Percentiles rank a stretch among this genome's conserved stretches.
phyloP scores from a whole-genome alignment of 768 basidiomycete species.

The Chalciporus sphaerocephalus region DNA sequence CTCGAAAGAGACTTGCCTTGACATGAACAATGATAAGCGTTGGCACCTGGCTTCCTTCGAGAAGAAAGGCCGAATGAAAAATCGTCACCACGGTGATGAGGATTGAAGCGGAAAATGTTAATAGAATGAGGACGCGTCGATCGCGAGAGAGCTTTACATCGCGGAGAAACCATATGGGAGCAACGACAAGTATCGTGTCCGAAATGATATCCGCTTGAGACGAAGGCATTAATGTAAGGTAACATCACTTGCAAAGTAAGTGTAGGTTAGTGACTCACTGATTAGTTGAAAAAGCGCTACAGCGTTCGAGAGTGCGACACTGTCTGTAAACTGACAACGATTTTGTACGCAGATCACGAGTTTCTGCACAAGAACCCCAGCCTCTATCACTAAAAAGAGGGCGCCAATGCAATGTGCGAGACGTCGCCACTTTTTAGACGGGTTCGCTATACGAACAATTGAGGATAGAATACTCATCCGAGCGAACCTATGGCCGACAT shows the following conservation, averaged over 20 bases:
- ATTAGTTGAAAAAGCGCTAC: conserved; percentile 22
- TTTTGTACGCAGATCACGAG: conserved; percentile 9
- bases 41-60: background rate
- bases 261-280: conserved; percentile 14
- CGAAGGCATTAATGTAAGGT: background rate
- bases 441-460: conserved; percentile 19
- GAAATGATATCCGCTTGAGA: conserved; percentile 21
- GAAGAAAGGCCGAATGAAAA: conserved; percentile 20
- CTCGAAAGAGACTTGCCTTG: conserved; percentile 14
- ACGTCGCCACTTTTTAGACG: conserved; percentile 6
- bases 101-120: conserved; percentile 19
- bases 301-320: conserved; percentile 7
- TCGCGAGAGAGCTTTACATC: conserved; percentile 12
- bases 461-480: conserved; percentile 29
- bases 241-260: no score
- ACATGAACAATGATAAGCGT: conserved; percentile 19
- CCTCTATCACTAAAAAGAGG: conserved; percentile 14
- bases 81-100: conserved; percentile 22
- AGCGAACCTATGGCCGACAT: conserved; percentile 15
- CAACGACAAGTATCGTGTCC: conserved; percentile 17
- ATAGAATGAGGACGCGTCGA: conserved; percentile 20
- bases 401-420: conserved; percentile 14
- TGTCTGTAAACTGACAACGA: background rate
- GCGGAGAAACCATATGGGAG: conserved; percentile 14
- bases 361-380: conserved; percentile 18